Conservation (phyloP, 169 alveolate species). For the Besnoitia besnoiti region DNA sequence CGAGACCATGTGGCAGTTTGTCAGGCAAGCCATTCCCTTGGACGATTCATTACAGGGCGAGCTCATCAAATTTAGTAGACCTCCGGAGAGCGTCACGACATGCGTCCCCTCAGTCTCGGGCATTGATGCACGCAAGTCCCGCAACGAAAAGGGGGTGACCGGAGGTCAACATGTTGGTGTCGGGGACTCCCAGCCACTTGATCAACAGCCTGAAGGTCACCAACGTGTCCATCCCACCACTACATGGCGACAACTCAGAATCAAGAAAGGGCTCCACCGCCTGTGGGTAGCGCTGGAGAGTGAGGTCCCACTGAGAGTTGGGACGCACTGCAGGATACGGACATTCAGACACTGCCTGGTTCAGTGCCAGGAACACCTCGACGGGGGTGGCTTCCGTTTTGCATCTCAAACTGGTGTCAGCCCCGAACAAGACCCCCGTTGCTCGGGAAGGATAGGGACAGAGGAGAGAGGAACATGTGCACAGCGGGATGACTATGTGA, state of each 20-base stretch:
- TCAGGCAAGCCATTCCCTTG: neutral
- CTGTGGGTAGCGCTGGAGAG: neutral
- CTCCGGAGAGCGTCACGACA: neutral
- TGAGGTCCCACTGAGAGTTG: neutral
- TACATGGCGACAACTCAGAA: neutral
- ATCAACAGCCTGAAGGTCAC: neutral
- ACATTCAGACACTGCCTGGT: neutral
- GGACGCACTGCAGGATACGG: neutral
- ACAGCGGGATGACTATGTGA: too few species aligned
- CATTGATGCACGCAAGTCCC: neutral
- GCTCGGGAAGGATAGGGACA: too few species aligned
- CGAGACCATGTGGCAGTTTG: neutral
- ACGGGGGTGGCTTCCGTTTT: too few species aligned
- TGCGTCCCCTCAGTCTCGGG: neutral
- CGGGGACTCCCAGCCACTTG: neutral
- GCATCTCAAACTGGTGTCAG: too few species aligned
- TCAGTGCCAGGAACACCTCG: too few species aligned
- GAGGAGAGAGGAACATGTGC: too few species aligned
- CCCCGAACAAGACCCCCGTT: too few species aligned
- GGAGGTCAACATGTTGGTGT: neutral
- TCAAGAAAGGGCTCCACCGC: neutral
- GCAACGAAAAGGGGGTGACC: neutral
- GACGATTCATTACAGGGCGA: neutral
- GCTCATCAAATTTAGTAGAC: neutral
- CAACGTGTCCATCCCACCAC: neutral